Conservation (phyloP, 805 yeast genomes). For the Saccharomycopsis sp. region DNA sequence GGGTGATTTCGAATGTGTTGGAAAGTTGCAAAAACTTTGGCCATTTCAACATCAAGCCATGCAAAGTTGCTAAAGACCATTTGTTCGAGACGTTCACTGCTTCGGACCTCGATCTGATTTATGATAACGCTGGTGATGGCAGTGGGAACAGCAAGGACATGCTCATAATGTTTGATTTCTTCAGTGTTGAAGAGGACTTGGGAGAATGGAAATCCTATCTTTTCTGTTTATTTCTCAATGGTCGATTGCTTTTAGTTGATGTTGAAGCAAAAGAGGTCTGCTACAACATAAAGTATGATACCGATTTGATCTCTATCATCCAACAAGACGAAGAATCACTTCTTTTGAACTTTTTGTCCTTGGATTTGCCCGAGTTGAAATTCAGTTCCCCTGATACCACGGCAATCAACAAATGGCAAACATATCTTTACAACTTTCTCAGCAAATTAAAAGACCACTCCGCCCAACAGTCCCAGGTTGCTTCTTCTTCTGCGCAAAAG, state of each 20-base stretch:
- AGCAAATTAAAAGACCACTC: neutral
- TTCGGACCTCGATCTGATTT: neutral
- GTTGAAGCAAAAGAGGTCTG: slow-evolving; percentile 25
- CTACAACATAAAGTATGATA: slow-evolving; percentile 34
- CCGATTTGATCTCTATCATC: slow-evolving; percentile 30
- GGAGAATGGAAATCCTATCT: slow-evolving; percentile 34
- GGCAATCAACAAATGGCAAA: slow-evolving; percentile 36
- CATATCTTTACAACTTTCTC: slow-evolving; percentile 24
- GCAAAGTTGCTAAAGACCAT: slow-evolving; percentile 1
- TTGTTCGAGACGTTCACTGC: neutral
- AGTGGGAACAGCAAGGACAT: slow-evolving; percentile 3
- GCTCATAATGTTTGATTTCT: slow-evolving; percentile 19
- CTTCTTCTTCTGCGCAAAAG: neutral
- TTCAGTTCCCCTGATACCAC: slow-evolving; percentile 27
- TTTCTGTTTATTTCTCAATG: slow-evolving; percentile 29
- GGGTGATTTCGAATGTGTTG: slow-evolving; percentile 7
- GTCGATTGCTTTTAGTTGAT: slow-evolving; percentile 25
- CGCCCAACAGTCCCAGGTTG: neutral
- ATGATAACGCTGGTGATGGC: neutral
- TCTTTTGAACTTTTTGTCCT: slow-evolving; percentile 32
- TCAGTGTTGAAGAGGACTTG: slow-evolving; percentile 37
- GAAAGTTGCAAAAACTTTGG: slow-evolving; percentile 7
- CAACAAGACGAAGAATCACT: slow-evolving; percentile 25
- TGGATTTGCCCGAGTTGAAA: slow-evolving; percentile 37
- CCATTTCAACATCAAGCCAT: slow-evolving; percentile 1